phyloP scores from a whole-genome alignment of 139 green algal species.

The Tetratostichococcus sp. region DNA sequence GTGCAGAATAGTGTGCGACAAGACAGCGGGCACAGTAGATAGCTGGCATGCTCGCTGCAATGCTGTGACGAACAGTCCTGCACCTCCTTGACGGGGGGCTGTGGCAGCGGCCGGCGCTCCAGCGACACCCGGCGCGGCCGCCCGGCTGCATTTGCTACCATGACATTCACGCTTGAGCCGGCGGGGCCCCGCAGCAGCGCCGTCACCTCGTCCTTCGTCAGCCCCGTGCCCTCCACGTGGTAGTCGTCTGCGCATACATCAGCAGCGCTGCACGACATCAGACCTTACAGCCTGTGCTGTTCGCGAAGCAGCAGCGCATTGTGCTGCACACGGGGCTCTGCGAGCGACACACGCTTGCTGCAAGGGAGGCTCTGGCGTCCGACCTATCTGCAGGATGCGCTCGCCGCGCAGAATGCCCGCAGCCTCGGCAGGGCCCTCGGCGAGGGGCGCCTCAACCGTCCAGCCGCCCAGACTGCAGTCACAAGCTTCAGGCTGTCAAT shows the following conservation, averaged over 20 bases:
- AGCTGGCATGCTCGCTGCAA: too few species aligned
- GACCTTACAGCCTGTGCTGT: too few species aligned
- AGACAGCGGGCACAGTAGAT: too few species aligned
- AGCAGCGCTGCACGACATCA: too few species aligned
- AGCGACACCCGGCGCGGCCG: slow-evolving; percentile 14
- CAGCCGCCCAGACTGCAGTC: slow-evolving; percentile 24
- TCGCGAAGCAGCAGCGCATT: too few species aligned
- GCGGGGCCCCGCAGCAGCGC: slow-evolving; percentile 39
- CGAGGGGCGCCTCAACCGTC: slow-evolving; percentile 42
- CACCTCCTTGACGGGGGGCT: slow-evolving; percentile 34
- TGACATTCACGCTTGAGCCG: slow-evolving; percentile 32
- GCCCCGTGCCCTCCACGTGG: background rate
- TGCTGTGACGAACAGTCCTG: too few species aligned
- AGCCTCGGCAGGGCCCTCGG: slow-evolving; percentile 51
- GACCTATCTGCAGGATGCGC: slow-evolving; percentile 22
- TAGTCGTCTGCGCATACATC: background rate
- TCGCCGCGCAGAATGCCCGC: slow-evolving; percentile 40
- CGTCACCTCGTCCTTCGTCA: slow-evolving; percentile 27
- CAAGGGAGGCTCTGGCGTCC: background rate
- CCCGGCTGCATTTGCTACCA: slow-evolving; percentile 8
- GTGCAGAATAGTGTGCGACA: too few species aligned
- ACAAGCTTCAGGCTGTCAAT: background rate
- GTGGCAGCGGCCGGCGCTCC: slow-evolving; percentile 25
- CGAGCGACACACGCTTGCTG: too few species aligned
- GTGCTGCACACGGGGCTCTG: too few species aligned